Conservation (phyloP, 192 early-diverging fungal genomes). For the Blastocladiella britannica region DNA sequence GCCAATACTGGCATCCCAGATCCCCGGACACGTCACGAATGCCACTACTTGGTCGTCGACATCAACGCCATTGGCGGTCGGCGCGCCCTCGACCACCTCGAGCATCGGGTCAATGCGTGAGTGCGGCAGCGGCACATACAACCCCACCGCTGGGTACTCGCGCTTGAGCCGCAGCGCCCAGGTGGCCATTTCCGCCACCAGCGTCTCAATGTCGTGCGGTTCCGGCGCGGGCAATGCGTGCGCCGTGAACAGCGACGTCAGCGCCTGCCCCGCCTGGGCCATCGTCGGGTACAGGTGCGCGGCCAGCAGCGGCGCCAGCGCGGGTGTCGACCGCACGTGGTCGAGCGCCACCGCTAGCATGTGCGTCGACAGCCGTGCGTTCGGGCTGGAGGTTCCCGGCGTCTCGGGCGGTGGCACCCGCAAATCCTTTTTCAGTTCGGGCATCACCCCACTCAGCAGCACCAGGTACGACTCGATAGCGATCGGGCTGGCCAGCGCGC, state of each 20-base stretch:
- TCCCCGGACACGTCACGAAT: background rate
- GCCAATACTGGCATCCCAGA: background rate
- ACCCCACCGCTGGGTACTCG: background rate
- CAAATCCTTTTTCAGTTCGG: background rate
- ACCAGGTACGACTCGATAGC: background rate
- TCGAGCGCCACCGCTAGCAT: background rate
- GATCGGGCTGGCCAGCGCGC: background rate
- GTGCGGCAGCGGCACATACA: background rate
- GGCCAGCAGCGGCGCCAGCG: background rate
- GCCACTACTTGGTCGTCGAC: background rate
- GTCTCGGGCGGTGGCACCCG: background rate
- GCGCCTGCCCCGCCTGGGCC: background rate
- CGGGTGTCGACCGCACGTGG: background rate
- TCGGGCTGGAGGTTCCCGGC: background rate
- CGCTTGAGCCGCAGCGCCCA: background rate
- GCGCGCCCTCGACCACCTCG: background rate
- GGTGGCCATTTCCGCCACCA: background rate
- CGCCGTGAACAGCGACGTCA: background rate
- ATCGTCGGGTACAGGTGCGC: background rate
- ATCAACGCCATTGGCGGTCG: no score
- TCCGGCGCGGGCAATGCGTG: background rate
- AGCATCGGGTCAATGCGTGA: background rate
- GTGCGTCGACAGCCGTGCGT: background rate
- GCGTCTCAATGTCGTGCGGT: background rate
- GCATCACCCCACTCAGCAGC: background rate